Base-by-base conservation (phyloP, 306 rosid genomes). In the Aeschynomene evenia region DNA sequence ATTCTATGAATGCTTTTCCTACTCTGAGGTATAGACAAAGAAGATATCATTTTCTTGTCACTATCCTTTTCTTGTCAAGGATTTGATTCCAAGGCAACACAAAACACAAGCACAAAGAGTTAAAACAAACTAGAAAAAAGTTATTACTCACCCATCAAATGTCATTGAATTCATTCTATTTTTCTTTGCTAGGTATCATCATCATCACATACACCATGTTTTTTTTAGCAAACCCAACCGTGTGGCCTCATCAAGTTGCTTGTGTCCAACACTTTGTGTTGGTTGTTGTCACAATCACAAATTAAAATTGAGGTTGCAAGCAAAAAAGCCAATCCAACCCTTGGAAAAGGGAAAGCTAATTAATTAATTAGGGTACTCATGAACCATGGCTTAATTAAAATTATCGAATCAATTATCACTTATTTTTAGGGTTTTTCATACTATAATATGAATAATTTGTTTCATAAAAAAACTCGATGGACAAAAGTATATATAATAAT, bases 121-220 rank as follows among this genome's bases (percentile, higher is more conserved):
- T 59, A 54, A 60, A 71, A 64, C 68, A 72, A 74, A 39, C 56
- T 54, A 31, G n/a, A n/a, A 66, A 54, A 21, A 70, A 75, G 80
- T 71, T 88, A 62, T 64, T 48, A 81, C 86, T 66, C 69, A 79
- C 62, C 81, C 72, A 72, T 83, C 88, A 85, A 11, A 77, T 51
- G 81, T 72, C 76, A 70, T 28, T 56, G 58, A 82, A 76, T 80
- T 80, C n/a, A n/a, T n/a, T n/a, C n/a, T n/a, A n/a, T 79, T 6
- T 3, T 28, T 28, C 39, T 79, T 72, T 71, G 79, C 80, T 26
- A 81, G 71, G 77, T 66, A 67, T 66, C 64, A 51, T n/a, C n/a
- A n/a, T n/a, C n/a, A n/a, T n/a, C n/a, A n/a, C n/a, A n/a, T n/a
- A n/a, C 59, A 50, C 33, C 64, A 65, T 61, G 71, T 68, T 70